Conservation (phyloP, 1,284 basidiomycete genomes). For the Ustilago shanxiensis region DNA sequence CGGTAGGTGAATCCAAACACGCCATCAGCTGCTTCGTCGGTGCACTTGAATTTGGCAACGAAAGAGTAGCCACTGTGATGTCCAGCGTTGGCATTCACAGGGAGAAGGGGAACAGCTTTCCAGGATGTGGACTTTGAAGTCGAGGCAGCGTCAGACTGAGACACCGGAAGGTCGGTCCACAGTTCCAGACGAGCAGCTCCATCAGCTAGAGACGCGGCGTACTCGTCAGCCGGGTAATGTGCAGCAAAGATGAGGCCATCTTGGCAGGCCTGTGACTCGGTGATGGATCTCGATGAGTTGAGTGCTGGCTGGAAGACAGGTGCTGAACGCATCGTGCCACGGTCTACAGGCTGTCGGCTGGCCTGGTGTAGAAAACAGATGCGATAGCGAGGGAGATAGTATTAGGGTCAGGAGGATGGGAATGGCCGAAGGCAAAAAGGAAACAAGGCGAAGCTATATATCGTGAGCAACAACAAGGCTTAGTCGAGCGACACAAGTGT, state of each 20-base stretch:
- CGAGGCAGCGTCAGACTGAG: conserved; percentile 1
- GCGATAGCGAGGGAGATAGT: neutral
- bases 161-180: conserved; percentile 38
- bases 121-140: conserved; percentile 24
- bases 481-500: neutral
- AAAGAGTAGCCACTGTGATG: conserved; percentile 21
- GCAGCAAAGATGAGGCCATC: conserved; percentile 33
- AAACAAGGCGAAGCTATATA: conserved; percentile 7
- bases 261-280: conserved; percentile 10
- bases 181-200: conserved; percentile 41
- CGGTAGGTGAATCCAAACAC: conserved; percentile 43
- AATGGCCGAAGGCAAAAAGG: neutral
- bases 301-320: conserved; percentile 35
- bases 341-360: neutral
- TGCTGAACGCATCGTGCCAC: conserved; percentile 24
- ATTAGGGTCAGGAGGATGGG: neutral
- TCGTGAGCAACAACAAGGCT: neutral
- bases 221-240: conserved; percentile 30
- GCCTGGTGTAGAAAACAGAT: neutral
- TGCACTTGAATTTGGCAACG: conserved; percentile 27
- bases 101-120: conserved; percentile 27
- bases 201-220: conserved; percentile 21
- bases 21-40: conserved; percentile 7
- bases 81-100: conserved; percentile 7
- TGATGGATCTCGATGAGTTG: conserved; percentile 16